Evolutionary conservation across 495 filamentous ascomycete species (phyloP), one percentile per base, ranked within the genome.

Genomic region (Elasticomyces elasticus): DNA sequence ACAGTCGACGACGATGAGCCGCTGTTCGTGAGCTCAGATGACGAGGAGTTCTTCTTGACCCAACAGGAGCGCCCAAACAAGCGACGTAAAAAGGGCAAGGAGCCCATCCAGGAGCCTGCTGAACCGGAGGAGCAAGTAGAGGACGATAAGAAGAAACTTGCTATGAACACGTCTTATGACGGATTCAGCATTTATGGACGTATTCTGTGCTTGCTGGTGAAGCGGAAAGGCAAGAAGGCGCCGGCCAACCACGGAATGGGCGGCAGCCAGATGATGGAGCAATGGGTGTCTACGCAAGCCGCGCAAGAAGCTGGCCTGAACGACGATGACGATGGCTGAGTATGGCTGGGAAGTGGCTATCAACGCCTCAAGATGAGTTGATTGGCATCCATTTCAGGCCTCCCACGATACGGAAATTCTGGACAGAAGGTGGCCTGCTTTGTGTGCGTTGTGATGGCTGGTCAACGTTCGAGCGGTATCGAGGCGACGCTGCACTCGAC

Each of bases 111-210:
- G 20, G 37, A 53, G 19, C 35, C 33, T 27, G 27, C 33, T 26
- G 49, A 56, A 35, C 56, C 50, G 24, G 51, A 58, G 15, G 54
- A 56, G 1, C 62, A 51, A 22, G 73, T 69, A 20, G 69, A 62
- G n/a, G 87, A 94, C 50, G 86, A 95, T 62, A 87, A 89, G 69
- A 96, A 97, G 74, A 95, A 95, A 68, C 67, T 94, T 58, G 77
- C 75, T 1, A 76, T 95, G 67, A 78, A 80, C 50, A 95, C 89
- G 24, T 82, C 83, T 22, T 97, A 96, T 67, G 89, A 97, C 61
- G 91, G 92, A 28, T 98, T 95, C 68, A 83, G 81, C 62, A 96
- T 98, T 67, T 90, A 92, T 69, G 87, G 91, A 7, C 84, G 87
- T 55, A 86, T 94, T 27, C 73, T 98, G 33, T 97, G 89, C 66